Percentiles rank a stretch among this genome's conserved stretches.
phyloP scores from a whole-genome alignment of 2,329 filamentous ascomycete genomes.

The Fusarium continuum region DNA sequence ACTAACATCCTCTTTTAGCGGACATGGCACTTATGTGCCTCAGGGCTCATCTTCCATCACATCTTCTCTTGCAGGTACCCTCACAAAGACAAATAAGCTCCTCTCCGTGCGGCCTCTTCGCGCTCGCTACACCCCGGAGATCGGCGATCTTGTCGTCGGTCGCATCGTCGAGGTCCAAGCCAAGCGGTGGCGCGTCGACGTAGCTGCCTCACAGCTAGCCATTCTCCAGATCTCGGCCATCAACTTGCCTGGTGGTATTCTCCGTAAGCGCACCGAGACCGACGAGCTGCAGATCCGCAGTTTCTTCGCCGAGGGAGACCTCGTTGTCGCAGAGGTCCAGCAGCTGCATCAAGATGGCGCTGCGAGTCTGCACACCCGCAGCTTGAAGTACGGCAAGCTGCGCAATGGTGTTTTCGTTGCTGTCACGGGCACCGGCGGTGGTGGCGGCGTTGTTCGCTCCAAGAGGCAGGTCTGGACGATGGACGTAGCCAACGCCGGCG shows the following conservation, averaged over 20 bases:
- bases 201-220: slow-evolving; percentile 86
- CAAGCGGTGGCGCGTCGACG: slow-evolving; percentile 93
- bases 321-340: slow-evolving; percentile 95
- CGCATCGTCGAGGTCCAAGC: slow-evolving; percentile 95
- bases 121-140: slow-evolving; percentile 93
- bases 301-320: slow-evolving; percentile 96
- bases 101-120: slow-evolving; percentile 90
- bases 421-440: slow-evolving; percentile 84
- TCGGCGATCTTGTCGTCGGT: slow-evolving; percentile 93
- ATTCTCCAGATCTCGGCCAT: slow-evolving; percentile 87
- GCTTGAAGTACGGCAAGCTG: slow-evolving; percentile 93
- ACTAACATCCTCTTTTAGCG: slow-evolving; percentile 59
- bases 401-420: slow-evolving; percentile 90
- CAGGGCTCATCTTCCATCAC: slow-evolving; percentile 74
- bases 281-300: slow-evolving; percentile 96
- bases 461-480: slow-evolving; percentile 90
- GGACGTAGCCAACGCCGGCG: slow-evolving; percentile 62
- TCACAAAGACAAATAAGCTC: slow-evolving; percentile 95
- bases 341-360: slow-evolving; percentile 84
- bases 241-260: slow-evolving; percentile 92
- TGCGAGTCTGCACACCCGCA: slow-evolving; percentile 88
- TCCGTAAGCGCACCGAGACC: slow-evolving; percentile 90
- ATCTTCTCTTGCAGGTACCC: slow-evolving; percentile 88
- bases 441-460: slow-evolving; percentile 83
- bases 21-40: slow-evolving; percentile 88